Percentiles rank a stretch among this genome's conserved stretches.
Conservation (phyloP, 1,139 yeast genomes). For the Pichia sp. region DNA sequence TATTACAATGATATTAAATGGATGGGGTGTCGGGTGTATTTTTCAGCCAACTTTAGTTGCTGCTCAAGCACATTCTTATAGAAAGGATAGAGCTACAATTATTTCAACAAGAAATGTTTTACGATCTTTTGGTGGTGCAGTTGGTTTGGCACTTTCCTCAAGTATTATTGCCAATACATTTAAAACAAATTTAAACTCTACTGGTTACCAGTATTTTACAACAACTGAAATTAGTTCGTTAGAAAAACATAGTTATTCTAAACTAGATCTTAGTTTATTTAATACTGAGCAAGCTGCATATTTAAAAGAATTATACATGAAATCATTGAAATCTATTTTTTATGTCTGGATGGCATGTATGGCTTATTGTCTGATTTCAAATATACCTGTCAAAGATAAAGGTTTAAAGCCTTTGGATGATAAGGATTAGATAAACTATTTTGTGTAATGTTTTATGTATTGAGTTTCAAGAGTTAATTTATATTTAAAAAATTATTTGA, state of each 20-base stretch:
- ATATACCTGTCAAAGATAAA: neutral
- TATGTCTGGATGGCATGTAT: constrained; percentile 9
- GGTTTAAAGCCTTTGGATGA: constrained; percentile 6
- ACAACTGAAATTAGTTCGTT: neutral
- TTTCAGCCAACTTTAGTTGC: constrained; percentile 56
- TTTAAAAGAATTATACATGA: constrained; percentile 1
- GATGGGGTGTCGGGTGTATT: constrained; percentile 46
- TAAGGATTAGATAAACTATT: too few species aligned
- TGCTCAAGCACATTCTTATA: constrained; percentile 46
- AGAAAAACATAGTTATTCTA: neutral
- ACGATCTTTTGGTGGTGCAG: constrained; percentile 50
- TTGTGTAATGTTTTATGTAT: too few species aligned
- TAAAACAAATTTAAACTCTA: neutral
- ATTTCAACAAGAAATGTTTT: constrained; percentile 49
- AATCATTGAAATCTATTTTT: constrained; percentile 1
- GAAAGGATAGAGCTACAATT: constrained; percentile 50
- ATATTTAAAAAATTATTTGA: too few species aligned
- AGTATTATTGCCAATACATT: constrained; percentile 40
- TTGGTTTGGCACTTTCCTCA: constrained; percentile 44
- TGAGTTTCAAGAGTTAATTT: too few species aligned
- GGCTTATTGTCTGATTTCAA: constrained; percentile 2
- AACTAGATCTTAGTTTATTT: neutral
- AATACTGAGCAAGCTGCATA: neutral
- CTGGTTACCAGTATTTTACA: constrained; percentile 1
- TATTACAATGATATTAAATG: constrained; percentile 34